These are phyloP conservation scores for Coniochaeta hoffmannii DNA, from an alignment of 2,329 filamentous ascomycete genomes.

Conservation along the genomic window DNA sequence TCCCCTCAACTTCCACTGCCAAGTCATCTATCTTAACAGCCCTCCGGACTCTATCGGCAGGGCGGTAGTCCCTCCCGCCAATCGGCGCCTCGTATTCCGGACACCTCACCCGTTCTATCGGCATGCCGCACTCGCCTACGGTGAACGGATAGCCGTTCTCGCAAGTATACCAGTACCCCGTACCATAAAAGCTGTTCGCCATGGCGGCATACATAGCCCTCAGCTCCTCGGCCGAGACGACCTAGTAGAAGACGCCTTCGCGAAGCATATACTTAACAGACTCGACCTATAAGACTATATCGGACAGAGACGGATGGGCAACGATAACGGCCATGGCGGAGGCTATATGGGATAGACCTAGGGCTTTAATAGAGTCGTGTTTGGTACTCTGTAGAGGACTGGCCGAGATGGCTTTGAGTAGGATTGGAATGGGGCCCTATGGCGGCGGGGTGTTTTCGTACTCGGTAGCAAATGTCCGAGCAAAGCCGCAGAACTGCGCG, in stretches of 20 bases:
- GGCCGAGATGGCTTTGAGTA: background rate
- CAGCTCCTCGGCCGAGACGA: too few species aligned
- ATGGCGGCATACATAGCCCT: too few species aligned
- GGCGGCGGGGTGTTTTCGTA: background rate
- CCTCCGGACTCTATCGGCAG: too few species aligned
- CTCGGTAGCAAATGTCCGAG: background rate
- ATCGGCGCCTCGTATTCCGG: constrained; percentile 53
- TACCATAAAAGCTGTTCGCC: too few species aligned
- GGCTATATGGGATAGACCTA: background rate
- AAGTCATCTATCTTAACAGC: too few species aligned
- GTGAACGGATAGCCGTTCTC: constrained; percentile 53
- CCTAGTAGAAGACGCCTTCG: too few species aligned
- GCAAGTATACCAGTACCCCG: constrained; percentile 24
- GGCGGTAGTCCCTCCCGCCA: constrained; percentile 37
- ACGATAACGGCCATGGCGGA: background rate
- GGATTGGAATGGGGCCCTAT: background rate
- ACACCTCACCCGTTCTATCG: constrained; percentile 53
- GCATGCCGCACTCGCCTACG: constrained; percentile 59
- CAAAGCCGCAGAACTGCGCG: background rate
- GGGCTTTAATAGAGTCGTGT: background rate
- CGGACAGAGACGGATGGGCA: background rate
- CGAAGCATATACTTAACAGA: background rate
- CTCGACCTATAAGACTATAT: background rate
- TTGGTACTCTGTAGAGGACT: background rate
- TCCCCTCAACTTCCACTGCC: too few species aligned